These are phyloP conservation scores for Paraphaeosphaeria minitans DNA, from an alignment of 2,329 filamentous ascomycete species.

Conservation along the genomic window DNA sequence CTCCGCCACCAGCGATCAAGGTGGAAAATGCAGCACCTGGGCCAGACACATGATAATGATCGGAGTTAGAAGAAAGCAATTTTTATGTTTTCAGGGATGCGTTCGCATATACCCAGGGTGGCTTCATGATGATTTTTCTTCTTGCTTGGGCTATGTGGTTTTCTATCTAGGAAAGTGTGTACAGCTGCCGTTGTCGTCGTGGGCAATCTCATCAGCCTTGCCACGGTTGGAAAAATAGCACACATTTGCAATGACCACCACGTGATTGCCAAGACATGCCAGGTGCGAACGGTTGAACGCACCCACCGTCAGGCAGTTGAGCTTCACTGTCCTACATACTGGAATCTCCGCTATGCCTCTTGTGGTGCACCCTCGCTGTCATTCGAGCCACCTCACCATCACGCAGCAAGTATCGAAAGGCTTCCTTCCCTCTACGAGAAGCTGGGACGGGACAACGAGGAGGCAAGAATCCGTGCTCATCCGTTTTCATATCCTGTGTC, in stretches of 20 bases:
- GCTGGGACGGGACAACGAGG: not conserved
- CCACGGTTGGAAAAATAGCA: not conserved
- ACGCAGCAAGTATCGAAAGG: too few relatives aligned
- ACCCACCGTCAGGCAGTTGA: too few relatives aligned
- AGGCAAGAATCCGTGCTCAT: not conserved
- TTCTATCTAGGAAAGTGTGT: not conserved
- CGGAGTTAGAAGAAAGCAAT: not conserved
- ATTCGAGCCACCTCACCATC: too few relatives aligned
- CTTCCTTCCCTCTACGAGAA: not conserved
- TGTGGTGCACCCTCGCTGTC: too few relatives aligned
- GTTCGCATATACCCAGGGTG: constrained; percentile 9
- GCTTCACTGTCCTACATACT: too few relatives aligned
- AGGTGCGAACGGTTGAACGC: too few relatives aligned
- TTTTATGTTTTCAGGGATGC: not conserved
- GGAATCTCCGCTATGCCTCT: too few relatives aligned
- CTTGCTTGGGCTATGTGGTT: not conserved
- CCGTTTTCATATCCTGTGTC: not conserved
- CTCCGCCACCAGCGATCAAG: constrained; percentile 31
- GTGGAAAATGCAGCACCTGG: constrained; percentile 29
- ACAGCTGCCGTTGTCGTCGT: not conserved
- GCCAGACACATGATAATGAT: constrained; percentile 17
- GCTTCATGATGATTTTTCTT: constrained; percentile 7
- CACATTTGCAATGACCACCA: too few relatives aligned
- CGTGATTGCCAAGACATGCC: too few relatives aligned
- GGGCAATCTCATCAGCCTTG: not conserved